Base-by-base conservation (phyloP, 208 protist species). In the Leishmania braziliensis region DNA sequence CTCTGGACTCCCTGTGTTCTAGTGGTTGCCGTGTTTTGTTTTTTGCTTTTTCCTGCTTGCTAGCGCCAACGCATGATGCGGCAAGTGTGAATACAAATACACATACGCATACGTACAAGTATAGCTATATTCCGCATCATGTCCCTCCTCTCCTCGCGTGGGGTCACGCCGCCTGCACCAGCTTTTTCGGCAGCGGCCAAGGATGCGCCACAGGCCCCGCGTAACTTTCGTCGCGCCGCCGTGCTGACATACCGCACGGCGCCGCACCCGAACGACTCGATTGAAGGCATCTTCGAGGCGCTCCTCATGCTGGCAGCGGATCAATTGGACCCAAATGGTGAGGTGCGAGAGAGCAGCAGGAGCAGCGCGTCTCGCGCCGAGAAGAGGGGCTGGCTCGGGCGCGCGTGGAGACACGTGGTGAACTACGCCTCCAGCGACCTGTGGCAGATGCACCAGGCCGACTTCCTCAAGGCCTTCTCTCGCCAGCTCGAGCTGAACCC, bases 401-500 rank as follows among this genome's bases (percentile, higher is more conserved):
- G 86, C 3, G 77, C 83, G 74, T 91, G 88, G 88, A 62, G 53
- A 39, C 66, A 76, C 12, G 84, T 86, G 75, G 74, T 85, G 36
- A 65, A 73, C 65, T 82, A 79, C 66, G 29, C 54, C 18, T 54
- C 80, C 56, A 69, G 69, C 2, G n/a, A 84, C 26, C 51, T 75
- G 8, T 63, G 87, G 18, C 65, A 78, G 66, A 36, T 54, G 66
- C 85, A 84, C 36, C 84, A 91, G 75, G 53, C 54, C 14, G 79
- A 75, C 84, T 95, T 95, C 73, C 16, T 85, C 18, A 46, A 81
- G 1, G 82, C 79, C 71, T 92, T 94, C 62, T 62, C 89, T n/a
- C 87, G 87, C 14, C 91, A 94, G 78, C 80, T 93, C 50, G 88
- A 95, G 75, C 76, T 81, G 29, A 84, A 88, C 48, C 78, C 85